These are phyloP conservation scores for Tulasnella calospora DNA, from an alignment of 768 basidiomycete genomes.

Conservation along the genomic window DNA sequence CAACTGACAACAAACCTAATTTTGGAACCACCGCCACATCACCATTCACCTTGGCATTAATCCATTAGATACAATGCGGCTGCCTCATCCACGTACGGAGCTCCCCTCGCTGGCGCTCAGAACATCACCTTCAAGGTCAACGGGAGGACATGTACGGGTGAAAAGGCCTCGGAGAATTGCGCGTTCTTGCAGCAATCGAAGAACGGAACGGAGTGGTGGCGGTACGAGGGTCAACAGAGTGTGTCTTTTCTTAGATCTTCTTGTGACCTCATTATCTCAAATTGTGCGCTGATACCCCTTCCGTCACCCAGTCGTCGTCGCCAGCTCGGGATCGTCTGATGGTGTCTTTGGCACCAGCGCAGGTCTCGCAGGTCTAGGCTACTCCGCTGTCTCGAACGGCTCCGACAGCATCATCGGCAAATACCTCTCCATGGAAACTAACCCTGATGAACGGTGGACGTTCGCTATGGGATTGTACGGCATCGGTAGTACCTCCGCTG, in stretches of 20 bases:
- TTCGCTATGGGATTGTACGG: conserved; percentile 7
- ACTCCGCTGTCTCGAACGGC: conserved; percentile 6
- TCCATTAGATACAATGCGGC: too few relatives aligned
- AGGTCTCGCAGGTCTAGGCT: background rate
- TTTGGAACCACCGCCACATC: too few relatives aligned
- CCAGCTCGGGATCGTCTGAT: background rate
- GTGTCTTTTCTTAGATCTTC: background rate
- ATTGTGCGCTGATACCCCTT: background rate
- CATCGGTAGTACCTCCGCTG: background rate
- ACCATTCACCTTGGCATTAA: too few relatives aligned
- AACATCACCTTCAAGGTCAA: conserved; percentile 1
- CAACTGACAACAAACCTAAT: too few relatives aligned
- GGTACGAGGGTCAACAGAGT: conserved; percentile 9
- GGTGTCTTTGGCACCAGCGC: background rate
- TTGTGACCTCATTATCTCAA: background rate
- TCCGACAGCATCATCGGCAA: conserved; percentile 10
- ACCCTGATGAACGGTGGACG: background rate
- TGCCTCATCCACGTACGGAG: too few relatives aligned
- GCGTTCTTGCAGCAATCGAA: background rate
- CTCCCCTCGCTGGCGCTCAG: background rate
- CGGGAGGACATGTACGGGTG: background rate
- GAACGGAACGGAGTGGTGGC: background rate
- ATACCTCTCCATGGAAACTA: background rate
- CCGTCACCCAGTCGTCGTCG: background rate
- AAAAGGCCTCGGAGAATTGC: conserved; percentile 1